Percentiles rank a stretch among this genome's conserved stretches.
These are phyloP conservation scores for Fraxinus sp. DNA, from an alignment of 305 asterid genomes.

Conservation along the genomic window DNA sequence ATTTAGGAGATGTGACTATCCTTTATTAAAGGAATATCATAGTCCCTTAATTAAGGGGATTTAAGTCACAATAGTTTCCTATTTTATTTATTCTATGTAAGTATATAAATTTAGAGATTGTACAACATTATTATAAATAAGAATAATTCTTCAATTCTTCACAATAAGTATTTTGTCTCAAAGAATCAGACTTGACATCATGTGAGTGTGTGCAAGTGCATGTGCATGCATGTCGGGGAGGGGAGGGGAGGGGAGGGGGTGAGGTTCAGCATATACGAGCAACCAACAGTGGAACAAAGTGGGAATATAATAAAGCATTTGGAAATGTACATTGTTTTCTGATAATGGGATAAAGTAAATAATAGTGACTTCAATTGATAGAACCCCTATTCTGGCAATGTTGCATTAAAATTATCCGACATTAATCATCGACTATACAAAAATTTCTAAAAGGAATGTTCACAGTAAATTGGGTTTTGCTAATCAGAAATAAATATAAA, in stretches of 20 bases:
- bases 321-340: background rate
- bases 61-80: too few species aligned
- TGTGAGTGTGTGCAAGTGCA: background rate
- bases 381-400: background rate
- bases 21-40: too few species aligned
- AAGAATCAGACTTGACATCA: background rate
- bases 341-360: background rate
- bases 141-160: too few species aligned
- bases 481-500: constrained; percentile 4
- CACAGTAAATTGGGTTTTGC: constrained; percentile 17
- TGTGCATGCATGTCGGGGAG: background rate
- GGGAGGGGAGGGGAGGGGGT: background rate
- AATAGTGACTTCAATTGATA: background rate
- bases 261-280: background rate
- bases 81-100: too few species aligned
- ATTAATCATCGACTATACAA: background rate
- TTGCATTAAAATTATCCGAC: constrained; percentile 1
- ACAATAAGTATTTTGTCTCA: background rate
- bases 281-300: background rate
- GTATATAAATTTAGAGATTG: too few species aligned
- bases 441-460: constrained; percentile 10
- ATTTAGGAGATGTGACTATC: too few species aligned
- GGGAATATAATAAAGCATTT: background rate
- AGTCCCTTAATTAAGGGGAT: too few species aligned
- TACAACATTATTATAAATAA: too few species aligned